These are phyloP conservation scores for Podila epicladia DNA, from an alignment of 192 early-diverging fungal species.

Conservation along the genomic window DNA sequence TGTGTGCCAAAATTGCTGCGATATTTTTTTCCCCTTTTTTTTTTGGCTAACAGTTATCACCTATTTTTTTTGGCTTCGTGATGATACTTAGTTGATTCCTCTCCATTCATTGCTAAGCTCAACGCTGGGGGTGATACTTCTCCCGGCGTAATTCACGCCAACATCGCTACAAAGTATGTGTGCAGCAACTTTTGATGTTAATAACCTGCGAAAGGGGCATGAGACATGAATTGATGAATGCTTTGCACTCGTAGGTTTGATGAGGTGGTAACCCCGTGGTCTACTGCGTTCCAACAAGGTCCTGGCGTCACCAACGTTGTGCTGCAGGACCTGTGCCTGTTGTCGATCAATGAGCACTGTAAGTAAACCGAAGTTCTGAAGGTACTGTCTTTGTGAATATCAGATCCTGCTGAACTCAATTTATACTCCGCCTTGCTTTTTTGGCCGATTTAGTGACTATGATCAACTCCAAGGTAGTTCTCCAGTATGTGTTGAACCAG, in stretches of 20 bases:
- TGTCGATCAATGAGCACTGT: slow-evolving; percentile 42
- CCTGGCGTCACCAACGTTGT: slow-evolving; percentile 22
- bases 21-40: neutral
- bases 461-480: slow-evolving; percentile 29
- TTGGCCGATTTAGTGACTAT: slow-evolving; percentile 18
- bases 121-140: slow-evolving; percentile 27
- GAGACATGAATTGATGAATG: no score
- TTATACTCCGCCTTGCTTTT: neutral
- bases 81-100: slow-evolving; percentile 1
- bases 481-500: slow-evolving; percentile 35
- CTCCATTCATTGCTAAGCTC: slow-evolving; percentile 20
- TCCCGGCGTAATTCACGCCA: slow-evolving; percentile 26
- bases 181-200: no score
- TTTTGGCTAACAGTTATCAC: neutral
- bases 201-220: no score
- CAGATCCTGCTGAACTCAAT: neutral
- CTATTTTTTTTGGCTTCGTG: no score
- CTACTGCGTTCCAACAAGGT: slow-evolving; percentile 6
- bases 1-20: no score
- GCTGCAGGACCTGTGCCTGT: slow-evolving; percentile 23
- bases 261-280: slow-evolving; percentile 29
- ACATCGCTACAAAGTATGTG: slow-evolving; percentile 24
- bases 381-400: neutral
- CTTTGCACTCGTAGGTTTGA: neutral
- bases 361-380: neutral